These are phyloP conservation scores for Fusarium sp. DNA, from an alignment of 2,329 filamentous ascomycete species.

Conservation along the genomic window DNA sequence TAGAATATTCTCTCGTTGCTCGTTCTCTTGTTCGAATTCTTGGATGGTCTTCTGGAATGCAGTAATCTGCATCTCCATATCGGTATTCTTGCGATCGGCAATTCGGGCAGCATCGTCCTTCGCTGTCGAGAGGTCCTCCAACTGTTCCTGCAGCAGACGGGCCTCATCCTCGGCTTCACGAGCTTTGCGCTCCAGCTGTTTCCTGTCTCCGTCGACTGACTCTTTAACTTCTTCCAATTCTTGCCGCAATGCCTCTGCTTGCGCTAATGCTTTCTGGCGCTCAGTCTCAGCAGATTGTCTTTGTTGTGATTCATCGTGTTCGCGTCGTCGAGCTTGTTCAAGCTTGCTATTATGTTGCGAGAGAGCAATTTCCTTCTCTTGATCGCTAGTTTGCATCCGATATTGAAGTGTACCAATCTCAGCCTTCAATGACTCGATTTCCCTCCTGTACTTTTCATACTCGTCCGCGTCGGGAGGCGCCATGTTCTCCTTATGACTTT, in stretches of 20 bases:
- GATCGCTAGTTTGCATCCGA: constrained; percentile 86
- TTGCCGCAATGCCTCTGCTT: constrained; percentile 63
- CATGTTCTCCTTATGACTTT: constrained; percentile 72
- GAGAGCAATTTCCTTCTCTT: constrained; percentile 84
- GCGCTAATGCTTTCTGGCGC: constrained; percentile 62
- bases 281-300: constrained; percentile 71
- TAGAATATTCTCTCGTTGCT: constrained; percentile 67
- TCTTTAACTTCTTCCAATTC: constrained; percentile 68
- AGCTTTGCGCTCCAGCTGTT: constrained; percentile 75
- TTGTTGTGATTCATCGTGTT: constrained; percentile 86
- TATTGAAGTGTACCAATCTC: constrained; percentile 91
- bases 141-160: constrained; percentile 81
- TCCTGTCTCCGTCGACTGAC: constrained; percentile 66
- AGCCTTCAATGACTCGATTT: constrained; percentile 84
- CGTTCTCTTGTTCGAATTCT: constrained; percentile 71
- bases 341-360: constrained; percentile 87
- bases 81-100: constrained; percentile 66
- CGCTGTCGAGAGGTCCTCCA: constrained; percentile 75
- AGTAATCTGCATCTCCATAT: constrained; percentile 66
- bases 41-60: constrained; percentile 63
- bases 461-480: constrained; percentile 70
- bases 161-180: constrained; percentile 80
- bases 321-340: constrained; percentile 81
- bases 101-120: constrained; percentile 78
- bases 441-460: constrained; percentile 68